Conservation (phyloP, 2,329 filamentous ascomycete species). For the Pestalotiopsis sp. region DNA sequence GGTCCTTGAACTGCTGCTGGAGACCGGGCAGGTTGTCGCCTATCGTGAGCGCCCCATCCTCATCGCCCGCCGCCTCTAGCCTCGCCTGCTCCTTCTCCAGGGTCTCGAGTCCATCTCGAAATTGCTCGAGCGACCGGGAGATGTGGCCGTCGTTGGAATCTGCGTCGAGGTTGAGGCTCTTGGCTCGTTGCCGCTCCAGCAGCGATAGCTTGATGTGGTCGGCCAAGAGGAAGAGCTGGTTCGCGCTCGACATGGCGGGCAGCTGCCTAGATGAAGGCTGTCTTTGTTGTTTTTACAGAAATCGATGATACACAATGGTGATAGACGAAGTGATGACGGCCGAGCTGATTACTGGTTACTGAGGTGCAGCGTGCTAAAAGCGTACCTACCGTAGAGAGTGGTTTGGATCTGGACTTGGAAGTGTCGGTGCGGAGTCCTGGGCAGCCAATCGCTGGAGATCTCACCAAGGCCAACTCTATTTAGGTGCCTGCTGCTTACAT, state of each 20-base stretch:
- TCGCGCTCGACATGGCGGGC: slow-evolving; percentile 54
- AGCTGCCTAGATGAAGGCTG: neutral
- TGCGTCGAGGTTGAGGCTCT: slow-evolving; percentile 74
- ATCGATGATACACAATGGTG: neutral
- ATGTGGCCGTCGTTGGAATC: slow-evolving; percentile 88
- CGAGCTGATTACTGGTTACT: too few relatives aligned
- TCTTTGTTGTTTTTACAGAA: neutral
- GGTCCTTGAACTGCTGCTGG: slow-evolving; percentile 71
- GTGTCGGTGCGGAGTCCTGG: neutral
- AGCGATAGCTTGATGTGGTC: slow-evolving; percentile 97
- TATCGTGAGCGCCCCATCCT: slow-evolving; percentile 50
- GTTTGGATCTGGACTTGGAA: neutral
- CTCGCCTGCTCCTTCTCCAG: slow-evolving; percentile 65
- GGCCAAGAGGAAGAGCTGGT: slow-evolving; percentile 86
- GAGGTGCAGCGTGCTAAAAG: neutral
- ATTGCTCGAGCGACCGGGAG: slow-evolving; percentile 81
- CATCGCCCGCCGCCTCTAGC: slow-evolving; percentile 63
- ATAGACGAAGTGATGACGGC: neutral
- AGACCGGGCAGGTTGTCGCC: slow-evolving; percentile 68
- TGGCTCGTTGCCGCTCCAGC: slow-evolving; percentile 84
- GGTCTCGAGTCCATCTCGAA: slow-evolving; percentile 75
- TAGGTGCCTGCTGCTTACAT: neutral
- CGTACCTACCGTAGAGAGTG: neutral
- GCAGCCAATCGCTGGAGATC: neutral
- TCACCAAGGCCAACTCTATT: neutral